These are phyloP conservation scores for Rhodotorula glutinis DNA, from an alignment of 1,284 basidiomycete genomes.

Conservation along the genomic window DNA sequence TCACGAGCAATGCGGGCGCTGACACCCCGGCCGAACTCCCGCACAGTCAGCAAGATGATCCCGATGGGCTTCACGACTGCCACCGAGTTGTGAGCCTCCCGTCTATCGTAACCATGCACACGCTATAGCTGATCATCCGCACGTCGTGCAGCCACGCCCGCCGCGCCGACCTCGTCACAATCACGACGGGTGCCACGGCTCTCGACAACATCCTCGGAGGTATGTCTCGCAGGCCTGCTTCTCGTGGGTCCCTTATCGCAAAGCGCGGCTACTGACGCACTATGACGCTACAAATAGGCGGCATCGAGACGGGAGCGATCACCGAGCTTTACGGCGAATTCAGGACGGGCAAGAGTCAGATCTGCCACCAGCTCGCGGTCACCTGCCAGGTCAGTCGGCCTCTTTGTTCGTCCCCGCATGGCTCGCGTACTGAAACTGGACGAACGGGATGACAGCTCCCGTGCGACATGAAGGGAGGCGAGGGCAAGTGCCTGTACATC, in stretches of 20 bases:
- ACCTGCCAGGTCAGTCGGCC: conserved; percentile 70
- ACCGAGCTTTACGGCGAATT: conserved; percentile 99
- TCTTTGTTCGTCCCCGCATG: background rate
- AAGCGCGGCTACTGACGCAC: no score
- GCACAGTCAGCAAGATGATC: conserved; percentile 85
- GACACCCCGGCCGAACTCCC: background rate
- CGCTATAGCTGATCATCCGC: no score
- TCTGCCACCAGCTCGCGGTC: conserved; percentile 96
- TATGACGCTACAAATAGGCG: conserved; percentile 56
- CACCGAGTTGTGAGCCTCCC: conserved; percentile 62
- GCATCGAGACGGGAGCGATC: conserved; percentile 97
- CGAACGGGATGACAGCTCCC: conserved; percentile 59
- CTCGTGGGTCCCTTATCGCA: no score
- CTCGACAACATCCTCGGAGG: conserved; percentile 94
- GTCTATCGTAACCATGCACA: no score
- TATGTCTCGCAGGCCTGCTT: conserved; percentile 47
- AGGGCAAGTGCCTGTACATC: conserved; percentile 98
- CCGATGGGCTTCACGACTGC: conserved; percentile 98
- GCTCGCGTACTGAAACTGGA: no score
- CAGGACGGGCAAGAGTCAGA: conserved; percentile 95
- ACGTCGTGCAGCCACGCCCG: conserved; percentile 84
- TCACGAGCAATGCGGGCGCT: background rate
- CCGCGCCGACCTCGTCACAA: conserved; percentile 92
- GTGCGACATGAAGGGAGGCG: conserved; percentile 95
- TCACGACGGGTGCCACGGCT: conserved; percentile 95